A percentile compares a stretch with the other conserved stretches of the same genome.
These are phyloP conservation scores for Ceratobasidium sp. DNA, from an alignment of 1,284 basidiomycete species.

Conservation along the genomic window DNA sequence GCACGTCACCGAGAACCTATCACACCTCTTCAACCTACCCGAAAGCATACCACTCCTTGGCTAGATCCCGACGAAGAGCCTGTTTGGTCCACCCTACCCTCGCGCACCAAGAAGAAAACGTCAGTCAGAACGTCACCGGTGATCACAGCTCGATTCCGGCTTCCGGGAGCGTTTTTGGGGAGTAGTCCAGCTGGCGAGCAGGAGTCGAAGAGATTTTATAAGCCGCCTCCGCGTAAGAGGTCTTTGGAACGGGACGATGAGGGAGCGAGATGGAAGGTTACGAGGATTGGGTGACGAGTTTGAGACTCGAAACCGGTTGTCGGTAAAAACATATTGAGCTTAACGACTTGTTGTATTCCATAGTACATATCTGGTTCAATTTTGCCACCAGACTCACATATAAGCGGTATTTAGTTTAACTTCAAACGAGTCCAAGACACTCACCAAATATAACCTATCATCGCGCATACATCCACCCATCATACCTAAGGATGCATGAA, in stretches of 20 bases:
- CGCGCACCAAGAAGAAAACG: neutral
- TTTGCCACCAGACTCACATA: too few species aligned
- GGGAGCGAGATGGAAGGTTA: slow-evolving; percentile 16
- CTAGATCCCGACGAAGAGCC: slow-evolving; percentile 29
- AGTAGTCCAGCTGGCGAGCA: neutral
- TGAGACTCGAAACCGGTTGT: too few species aligned
- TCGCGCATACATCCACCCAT: too few species aligned
- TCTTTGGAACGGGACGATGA: neutral
- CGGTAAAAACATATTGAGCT: too few species aligned
- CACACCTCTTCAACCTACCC: slow-evolving; percentile 7
- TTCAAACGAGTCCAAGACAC: too few species aligned
- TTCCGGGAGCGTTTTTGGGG: slow-evolving; percentile 31
- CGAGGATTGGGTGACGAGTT: slow-evolving; percentile 15
- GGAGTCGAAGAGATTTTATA: slow-evolving; percentile 10
- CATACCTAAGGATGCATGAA: too few species aligned
- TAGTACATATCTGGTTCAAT: too few species aligned
- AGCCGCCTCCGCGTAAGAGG: slow-evolving; percentile 37
- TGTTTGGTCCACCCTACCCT: slow-evolving; percentile 35
- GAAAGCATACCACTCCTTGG: neutral
- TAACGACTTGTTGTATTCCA: too few species aligned
- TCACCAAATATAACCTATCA: too few species aligned
- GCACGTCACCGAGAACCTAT: neutral
- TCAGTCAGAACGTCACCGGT: slow-evolving; percentile 8
- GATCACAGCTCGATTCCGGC: slow-evolving; percentile 12
- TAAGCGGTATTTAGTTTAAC: too few species aligned